A percentile compares a stretch with the other conserved stretches of the same genome.
Evolutionary conservation across 1,139 yeast genomes (phyloP).

Genomic region (Blastobotrys illinoisensis): DNA sequence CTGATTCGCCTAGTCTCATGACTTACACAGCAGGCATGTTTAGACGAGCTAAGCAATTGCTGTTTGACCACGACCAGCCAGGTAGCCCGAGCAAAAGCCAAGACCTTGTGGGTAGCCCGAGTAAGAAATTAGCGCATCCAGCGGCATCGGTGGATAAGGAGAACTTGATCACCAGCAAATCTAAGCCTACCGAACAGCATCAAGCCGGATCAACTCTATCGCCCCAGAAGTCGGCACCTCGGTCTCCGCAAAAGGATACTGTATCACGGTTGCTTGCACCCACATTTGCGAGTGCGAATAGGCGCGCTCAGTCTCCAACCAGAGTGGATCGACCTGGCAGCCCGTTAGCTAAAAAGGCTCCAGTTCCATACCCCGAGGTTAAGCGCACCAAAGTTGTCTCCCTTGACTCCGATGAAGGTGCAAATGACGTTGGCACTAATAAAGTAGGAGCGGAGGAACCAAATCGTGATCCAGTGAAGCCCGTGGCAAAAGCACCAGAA

Average conservation of each 20-base stretch:
- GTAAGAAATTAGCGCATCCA: not conserved
- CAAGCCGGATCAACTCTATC: not conserved
- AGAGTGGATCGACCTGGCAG: slow-evolving; percentile 2
- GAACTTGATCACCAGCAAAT: not conserved
- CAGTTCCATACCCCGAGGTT: not conserved
- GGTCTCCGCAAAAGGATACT: slow-evolving; percentile 9
- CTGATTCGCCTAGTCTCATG: slow-evolving; percentile 1
- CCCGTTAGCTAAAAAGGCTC: slow-evolving; percentile 8
- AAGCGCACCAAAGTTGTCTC: not conserved
- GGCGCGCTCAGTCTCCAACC: slow-evolving; percentile 4
- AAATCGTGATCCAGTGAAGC: not conserved
- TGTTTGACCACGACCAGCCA: slow-evolving; percentile 17
- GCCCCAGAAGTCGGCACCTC: not conserved
- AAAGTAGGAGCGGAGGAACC: not conserved
- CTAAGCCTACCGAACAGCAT: not conserved
- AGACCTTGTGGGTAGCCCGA: not conserved
- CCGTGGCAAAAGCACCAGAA: not conserved
- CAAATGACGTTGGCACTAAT: not conserved
- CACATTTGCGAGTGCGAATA: slow-evolving; percentile 31
- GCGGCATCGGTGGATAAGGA: not conserved
- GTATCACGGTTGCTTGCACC: slow-evolving; percentile 34
- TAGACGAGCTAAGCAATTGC: slow-evolving; percentile 22
- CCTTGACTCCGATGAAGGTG: not conserved
- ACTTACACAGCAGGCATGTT: slow-evolving; percentile 18
- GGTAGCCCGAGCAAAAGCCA: not conserved